phyloP scores from a whole-genome alignment of 495 filamentous ascomycete genomes.

The Polyplosphaeria fusca region DNA sequence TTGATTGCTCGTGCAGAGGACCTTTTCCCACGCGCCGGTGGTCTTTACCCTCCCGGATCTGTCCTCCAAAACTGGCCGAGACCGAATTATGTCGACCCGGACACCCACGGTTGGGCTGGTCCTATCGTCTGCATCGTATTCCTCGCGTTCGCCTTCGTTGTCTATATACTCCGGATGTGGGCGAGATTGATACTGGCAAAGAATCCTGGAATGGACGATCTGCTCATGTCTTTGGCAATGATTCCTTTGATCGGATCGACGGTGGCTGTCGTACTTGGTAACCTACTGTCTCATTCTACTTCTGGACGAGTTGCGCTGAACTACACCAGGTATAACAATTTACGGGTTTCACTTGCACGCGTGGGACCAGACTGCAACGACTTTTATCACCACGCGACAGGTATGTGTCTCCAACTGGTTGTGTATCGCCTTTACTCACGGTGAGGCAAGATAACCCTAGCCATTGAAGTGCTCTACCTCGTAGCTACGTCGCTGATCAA shows the following conservation, averaged over 20 bases:
- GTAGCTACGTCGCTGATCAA: slow-evolving; percentile 26
- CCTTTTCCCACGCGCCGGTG: slow-evolving; percentile 18
- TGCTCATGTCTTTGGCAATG: slow-evolving; percentile 27
- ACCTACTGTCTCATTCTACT: not conserved
- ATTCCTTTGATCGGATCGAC: slow-evolving; percentile 25
- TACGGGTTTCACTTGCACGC: slow-evolving; percentile 34
- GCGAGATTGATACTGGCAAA: slow-evolving; percentile 20
- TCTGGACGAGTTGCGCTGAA: not conserved
- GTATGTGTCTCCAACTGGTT: slow-evolving; percentile 5
- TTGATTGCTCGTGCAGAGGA: not conserved
- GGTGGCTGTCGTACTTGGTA: slow-evolving; percentile 17
- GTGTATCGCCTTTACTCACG: not conserved
- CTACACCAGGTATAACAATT: not conserved
- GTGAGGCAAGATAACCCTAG: slow-evolving; percentile 22
- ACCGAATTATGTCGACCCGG: slow-evolving; percentile 32
- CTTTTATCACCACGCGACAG: slow-evolving; percentile 19
- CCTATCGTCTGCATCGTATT: slow-evolving; percentile 17
- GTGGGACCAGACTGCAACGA: slow-evolving; percentile 27
- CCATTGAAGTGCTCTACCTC: slow-evolving; percentile 29
- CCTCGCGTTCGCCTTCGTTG: slow-evolving; percentile 6
- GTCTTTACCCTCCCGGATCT: slow-evolving; percentile 18
- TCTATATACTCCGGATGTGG: slow-evolving; percentile 26
- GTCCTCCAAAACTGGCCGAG: slow-evolving; percentile 25
- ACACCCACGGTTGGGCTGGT: slow-evolving; percentile 24
- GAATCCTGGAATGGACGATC: slow-evolving; percentile 34